Evolutionary conservation across 495 filamentous ascomycete species (phyloP).

Genomic region (Neurospora discreta): DNA sequence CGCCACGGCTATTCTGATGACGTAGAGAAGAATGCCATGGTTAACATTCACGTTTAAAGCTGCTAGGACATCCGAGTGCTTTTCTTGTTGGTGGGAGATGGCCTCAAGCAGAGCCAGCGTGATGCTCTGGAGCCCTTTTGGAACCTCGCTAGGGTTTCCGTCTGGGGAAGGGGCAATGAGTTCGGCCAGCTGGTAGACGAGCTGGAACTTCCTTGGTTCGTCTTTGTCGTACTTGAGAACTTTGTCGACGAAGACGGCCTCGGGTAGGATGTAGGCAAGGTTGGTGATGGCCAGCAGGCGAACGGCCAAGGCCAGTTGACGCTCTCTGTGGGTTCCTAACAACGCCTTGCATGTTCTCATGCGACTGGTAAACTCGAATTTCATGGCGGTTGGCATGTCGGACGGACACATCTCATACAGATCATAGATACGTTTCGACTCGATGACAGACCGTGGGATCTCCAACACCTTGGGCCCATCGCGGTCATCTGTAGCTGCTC

Average conservation of each 20-base stretch:
- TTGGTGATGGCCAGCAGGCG: constrained; percentile 85
- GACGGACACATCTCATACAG: constrained; percentile 51
- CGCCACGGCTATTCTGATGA: constrained; percentile 79
- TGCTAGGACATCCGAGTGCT: constrained; percentile 67
- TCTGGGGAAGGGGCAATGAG: constrained; percentile 67
- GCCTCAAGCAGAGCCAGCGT: constrained; percentile 73
- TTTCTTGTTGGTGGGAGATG: constrained; percentile 64
- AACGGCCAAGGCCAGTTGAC: constrained; percentile 68
- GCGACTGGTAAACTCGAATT: constrained; percentile 80
- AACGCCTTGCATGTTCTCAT: constrained; percentile 74
- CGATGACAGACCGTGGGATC: constrained; percentile 53
- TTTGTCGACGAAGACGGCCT: constrained; percentile 69
- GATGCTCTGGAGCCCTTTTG: constrained; percentile 69
- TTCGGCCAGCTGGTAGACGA: constrained; percentile 85
- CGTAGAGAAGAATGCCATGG: constrained; percentile 90
- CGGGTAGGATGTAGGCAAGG: constrained; percentile 76
- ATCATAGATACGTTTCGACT: constrained; percentile 50
- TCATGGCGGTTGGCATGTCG: constrained; percentile 57
- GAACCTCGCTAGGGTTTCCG: constrained; percentile 48
- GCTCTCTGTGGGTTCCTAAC: constrained; percentile 46
- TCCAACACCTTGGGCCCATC: constrained; percentile 52
- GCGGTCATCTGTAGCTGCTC: constrained; percentile 38
- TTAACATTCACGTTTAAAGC: constrained; percentile 89
- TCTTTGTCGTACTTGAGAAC: constrained; percentile 80
- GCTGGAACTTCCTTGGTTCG: constrained; percentile 78